A percentile compares a stretch with the other conserved stretches of the same genome.
phyloP scores from a whole-genome alignment of 2,329 filamentous ascomycete genomes.

The Tolypocladium ovalisporum region DNA sequence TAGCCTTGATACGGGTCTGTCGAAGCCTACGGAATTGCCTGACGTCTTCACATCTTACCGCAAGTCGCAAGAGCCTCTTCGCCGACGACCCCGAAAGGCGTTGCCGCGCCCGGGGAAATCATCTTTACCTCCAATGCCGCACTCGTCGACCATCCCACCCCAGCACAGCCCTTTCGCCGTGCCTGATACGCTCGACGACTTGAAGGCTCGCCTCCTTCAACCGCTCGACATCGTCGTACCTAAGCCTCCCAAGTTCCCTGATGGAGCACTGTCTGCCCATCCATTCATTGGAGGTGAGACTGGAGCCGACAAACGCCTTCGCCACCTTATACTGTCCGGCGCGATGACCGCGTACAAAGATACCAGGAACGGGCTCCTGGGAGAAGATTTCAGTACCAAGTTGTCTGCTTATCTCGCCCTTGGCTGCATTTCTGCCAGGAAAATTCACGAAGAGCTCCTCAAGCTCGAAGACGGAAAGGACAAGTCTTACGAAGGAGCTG shows the following conservation, averaged over 20 bases:
- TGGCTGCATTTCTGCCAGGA: slow-evolving; percentile 62
- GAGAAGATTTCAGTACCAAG: slow-evolving; percentile 63
- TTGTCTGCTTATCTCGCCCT: slow-evolving; percentile 63
- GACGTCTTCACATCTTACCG: slow-evolving; percentile 68
- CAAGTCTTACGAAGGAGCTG: slow-evolving; percentile 22
- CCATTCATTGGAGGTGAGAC: slow-evolving; percentile 60
- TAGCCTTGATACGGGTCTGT: slow-evolving; percentile 56
- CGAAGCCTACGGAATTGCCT: slow-evolving; percentile 48
- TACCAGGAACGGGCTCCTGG: slow-evolving; percentile 61
- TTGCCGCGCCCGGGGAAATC: slow-evolving; percentile 39
- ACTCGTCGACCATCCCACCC: slow-evolving; percentile 35
- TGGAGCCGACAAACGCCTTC: slow-evolving; percentile 45
- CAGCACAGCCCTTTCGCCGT: slow-evolving; percentile 55
- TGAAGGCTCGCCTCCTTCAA: slow-evolving; percentile 43
- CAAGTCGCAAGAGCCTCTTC: slow-evolving; percentile 61
- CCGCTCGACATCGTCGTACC: slow-evolving; percentile 44
- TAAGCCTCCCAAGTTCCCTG: slow-evolving; percentile 41
- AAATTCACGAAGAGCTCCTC: slow-evolving; percentile 57
- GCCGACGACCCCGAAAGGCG: slow-evolving; percentile 47
- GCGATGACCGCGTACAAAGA: slow-evolving; percentile 55
- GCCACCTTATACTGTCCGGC: slow-evolving; percentile 49
- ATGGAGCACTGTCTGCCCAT: slow-evolving; percentile 46
- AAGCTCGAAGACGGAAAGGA: slow-evolving; percentile 57
- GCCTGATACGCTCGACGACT: slow-evolving; percentile 39
- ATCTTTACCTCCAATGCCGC: slow-evolving; percentile 47